A percentile compares a stretch with the other conserved stretches of the same genome.
Evolutionary conservation across 2,329 filamentous ascomycete genomes (phyloP).

Genomic region (Fusarium tanahbumbuense): DNA sequence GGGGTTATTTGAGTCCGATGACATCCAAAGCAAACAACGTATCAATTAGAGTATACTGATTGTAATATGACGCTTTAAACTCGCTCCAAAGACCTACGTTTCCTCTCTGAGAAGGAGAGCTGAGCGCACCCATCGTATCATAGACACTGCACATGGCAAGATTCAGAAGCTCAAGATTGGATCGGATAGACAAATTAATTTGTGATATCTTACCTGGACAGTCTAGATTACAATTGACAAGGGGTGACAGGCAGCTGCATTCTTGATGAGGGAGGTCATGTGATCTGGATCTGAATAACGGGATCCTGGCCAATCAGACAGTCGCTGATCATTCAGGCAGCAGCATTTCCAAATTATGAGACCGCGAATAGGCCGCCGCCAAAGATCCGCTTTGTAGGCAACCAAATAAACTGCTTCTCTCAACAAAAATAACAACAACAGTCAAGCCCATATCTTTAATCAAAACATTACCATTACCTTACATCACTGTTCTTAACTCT

Average conservation of each 20-base stretch:
- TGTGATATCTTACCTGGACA: background rate
- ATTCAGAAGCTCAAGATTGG: conserved; percentile 1
- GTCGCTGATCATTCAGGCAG: conserved; percentile 43
- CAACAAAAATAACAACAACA: conserved; percentile 27
- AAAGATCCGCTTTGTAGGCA: conserved; percentile 49
- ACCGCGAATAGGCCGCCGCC: conserved; percentile 44
- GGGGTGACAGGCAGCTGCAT: conserved; percentile 31
- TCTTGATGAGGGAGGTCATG: conserved; percentile 8
- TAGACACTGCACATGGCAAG: background rate
- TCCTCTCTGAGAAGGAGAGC: background rate
- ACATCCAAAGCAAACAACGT: background rate
- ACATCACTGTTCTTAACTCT: background rate
- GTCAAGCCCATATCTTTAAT: background rate
- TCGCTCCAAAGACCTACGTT: background rate
- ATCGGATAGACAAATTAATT: conserved; percentile 5
- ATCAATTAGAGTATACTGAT: background rate
- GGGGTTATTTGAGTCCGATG: too few species aligned
- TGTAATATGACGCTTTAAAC: background rate
- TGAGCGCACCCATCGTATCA: background rate
- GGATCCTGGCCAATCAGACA: conserved; percentile 23
- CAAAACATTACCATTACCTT: background rate
- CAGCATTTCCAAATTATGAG: conserved; percentile 40
- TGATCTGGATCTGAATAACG: background rate
- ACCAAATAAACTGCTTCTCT: conserved; percentile 43
- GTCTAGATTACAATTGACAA: background rate